Evolutionary conservation across 192 early-diverging fungal genomes (phyloP).

Genomic region (Umbelopsis ramanniana): DNA sequence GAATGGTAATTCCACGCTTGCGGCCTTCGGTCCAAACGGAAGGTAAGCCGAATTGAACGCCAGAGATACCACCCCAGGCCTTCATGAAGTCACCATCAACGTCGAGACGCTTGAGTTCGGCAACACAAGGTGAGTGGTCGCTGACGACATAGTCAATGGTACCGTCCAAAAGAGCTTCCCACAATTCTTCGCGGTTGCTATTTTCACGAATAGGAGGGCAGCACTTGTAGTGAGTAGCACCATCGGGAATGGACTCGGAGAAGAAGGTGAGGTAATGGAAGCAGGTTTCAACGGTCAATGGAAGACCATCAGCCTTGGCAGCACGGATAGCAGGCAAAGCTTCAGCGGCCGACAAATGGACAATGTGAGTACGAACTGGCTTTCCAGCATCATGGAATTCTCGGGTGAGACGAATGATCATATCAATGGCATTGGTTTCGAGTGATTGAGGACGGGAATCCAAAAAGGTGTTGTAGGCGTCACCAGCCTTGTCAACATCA

Average conservation of each 20-base stretch:
- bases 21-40: constrained; percentile 79
- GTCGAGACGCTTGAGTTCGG: constrained; percentile 72
- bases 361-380: constrained; percentile 77
- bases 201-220: constrained; percentile 81
- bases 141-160: constrained; percentile 83
- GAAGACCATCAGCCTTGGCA: constrained; percentile 70
- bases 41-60: constrained; percentile 79
- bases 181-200: constrained; percentile 68
- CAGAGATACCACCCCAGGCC: constrained; percentile 85
- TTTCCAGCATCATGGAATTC: constrained; percentile 57
- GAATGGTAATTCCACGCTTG: constrained; percentile 58
- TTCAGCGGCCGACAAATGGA: constrained; percentile 79
- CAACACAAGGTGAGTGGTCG: constrained; percentile 83
- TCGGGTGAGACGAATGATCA: constrained; percentile 69
- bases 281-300: constrained; percentile 82
- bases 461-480: constrained; percentile 68
- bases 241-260: constrained; percentile 67
- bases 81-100: constrained; percentile 72
- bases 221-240: constrained; percentile 84
- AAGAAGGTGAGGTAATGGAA: constrained; percentile 79
- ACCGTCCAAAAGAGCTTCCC: constrained; percentile 77
- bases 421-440: constrained; percentile 76
- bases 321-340: constrained; percentile 73
- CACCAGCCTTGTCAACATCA: constrained; percentile 52
- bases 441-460: constrained; percentile 70